These are phyloP conservation scores for Malbranchea cinnamomea DNA, from an alignment of 2,329 filamentous ascomycete genomes.

Conservation along the genomic window DNA sequence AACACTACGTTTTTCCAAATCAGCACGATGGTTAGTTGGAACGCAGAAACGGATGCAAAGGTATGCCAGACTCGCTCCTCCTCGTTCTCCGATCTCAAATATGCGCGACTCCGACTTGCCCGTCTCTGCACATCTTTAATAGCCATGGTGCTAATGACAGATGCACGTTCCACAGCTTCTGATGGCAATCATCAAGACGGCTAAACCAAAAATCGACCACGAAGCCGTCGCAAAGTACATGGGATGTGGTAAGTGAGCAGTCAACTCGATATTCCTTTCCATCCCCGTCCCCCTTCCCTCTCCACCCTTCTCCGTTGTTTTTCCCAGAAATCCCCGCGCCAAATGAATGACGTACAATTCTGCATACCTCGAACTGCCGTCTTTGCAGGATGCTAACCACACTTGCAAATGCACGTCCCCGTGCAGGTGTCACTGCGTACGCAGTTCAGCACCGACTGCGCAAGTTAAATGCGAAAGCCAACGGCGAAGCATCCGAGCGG, in stretches of 20 bases:
- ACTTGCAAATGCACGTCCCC: not conserved
- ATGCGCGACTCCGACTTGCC: not conserved
- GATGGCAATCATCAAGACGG: slow-evolving; percentile 11
- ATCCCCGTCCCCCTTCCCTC: not conserved
- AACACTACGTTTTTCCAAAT: too few species aligned
- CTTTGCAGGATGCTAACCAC: not conserved
- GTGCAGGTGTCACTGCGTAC: slow-evolving; percentile 14
- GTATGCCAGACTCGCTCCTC: slow-evolving; percentile 8
- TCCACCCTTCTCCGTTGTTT: not conserved
- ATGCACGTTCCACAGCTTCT: slow-evolving; percentile 16
- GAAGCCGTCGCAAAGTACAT: slow-evolving; percentile 12
- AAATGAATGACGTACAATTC: not conserved
- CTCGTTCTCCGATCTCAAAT: not conserved
- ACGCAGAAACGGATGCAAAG: slow-evolving; percentile 15
- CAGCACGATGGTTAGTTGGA: too few species aligned
- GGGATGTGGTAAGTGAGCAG: slow-evolving; percentile 11
- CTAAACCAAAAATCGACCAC: slow-evolving; percentile 11
- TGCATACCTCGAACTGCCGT: not conserved
- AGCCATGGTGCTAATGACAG: not conserved
- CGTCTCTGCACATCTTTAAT: not conserved
- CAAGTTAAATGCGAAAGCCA: slow-evolving; percentile 11
- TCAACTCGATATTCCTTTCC: not conserved
- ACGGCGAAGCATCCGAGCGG: not conserved
- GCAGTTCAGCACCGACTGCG: slow-evolving; percentile 14
- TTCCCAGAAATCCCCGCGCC: too few species aligned